Base-by-base conservation (phyloP, 75 land plant species). In the Pseudotsuga menziesii region DNA sequence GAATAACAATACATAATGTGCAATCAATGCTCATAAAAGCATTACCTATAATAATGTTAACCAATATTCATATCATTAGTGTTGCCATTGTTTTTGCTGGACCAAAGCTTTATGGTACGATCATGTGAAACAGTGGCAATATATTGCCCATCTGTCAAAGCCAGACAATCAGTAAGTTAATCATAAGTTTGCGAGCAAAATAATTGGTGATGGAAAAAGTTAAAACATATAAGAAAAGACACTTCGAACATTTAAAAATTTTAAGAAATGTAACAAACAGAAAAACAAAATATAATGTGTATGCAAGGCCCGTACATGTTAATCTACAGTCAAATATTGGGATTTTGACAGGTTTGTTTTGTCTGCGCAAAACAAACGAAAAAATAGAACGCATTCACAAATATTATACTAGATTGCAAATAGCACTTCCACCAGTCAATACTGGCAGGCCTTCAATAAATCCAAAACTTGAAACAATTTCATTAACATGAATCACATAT, bases 81-180 rank as follows among this genome's bases (percentile, higher is more conserved):
- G 41, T 78, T 78, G 15, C 71, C 78, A 59, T 48, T 61, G 6
- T 39, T 77, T n/a, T 70, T 80, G 55, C 76, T 73, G 6, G 91
- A 80, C 98, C 98, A 97, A 5, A 97, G 78, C 78, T 97, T 97
- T 74, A 97, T 93, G 4, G 96, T 95, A 13, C 98, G 91, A 80
- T 97, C 99, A 79, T 92, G 88, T 61, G 99, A 83, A 32, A 93
- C 99, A 39, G 98, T 96, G 35, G 87, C 98, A 76, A 97, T 85
- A 39, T 73, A 81, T 20, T 88, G 84, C 23, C 90, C 95, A 85
- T 97, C 98, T 95, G 89, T 80, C 32, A 61, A 61, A 64, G 44
- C 56, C 76, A 76, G 20, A 76, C 22, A 57, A 74, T 56, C 11
- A 41, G 79, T 73, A 4, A 78, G 41, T 23, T 20, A 48, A 48